phyloP scores from a whole-genome alignment of 2,329 filamentous ascomycete species.

The Cladophialophora psammophila region DNA sequence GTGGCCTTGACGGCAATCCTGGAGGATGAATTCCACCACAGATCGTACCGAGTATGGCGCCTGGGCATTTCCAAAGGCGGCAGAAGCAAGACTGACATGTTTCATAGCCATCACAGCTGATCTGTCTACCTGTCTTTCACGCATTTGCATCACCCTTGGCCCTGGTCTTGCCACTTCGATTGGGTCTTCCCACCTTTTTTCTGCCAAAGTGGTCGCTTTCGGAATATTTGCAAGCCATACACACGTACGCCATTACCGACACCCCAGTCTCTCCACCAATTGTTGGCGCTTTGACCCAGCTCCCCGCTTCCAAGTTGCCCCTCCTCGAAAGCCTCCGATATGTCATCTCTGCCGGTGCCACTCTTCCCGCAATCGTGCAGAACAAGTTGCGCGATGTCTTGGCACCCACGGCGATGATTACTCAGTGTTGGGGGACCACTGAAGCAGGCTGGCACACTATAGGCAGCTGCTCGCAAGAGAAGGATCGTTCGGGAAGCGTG shows the following conservation, averaged over 20 bases:
- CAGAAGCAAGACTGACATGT: slow-evolving; percentile 30
- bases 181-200: slow-evolving; percentile 57
- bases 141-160: slow-evolving; percentile 58
- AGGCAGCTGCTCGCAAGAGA: slow-evolving; percentile 47
- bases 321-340: slow-evolving; percentile 53
- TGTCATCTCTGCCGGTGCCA: slow-evolving; percentile 59
- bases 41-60: slow-evolving; percentile 33
- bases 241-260: slow-evolving; percentile 57
- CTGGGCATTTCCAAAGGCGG: not conserved
- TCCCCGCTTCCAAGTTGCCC: slow-evolving; percentile 29
- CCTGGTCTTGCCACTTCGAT: slow-evolving; percentile 55
- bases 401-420: slow-evolving; percentile 50
- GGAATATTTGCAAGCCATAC: slow-evolving; percentile 51
- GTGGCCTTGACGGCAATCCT: slow-evolving; percentile 37
- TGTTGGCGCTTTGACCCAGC: slow-evolving; percentile 48
- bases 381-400: slow-evolving; percentile 53
- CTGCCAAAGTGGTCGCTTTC: slow-evolving; percentile 55
- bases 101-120: slow-evolving; percentile 52
- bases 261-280: slow-evolving; percentile 58
- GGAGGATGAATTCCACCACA: slow-evolving; percentile 30
- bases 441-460: slow-evolving; percentile 53
- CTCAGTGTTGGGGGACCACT: slow-evolving; percentile 64
- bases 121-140: slow-evolving; percentile 63
- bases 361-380: slow-evolving; percentile 54
- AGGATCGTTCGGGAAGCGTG: slow-evolving; percentile 56